These are phyloP conservation scores for Curvularia hawaiiensis DNA, from an alignment of 2,329 filamentous ascomycete genomes.

Conservation along the genomic window DNA sequence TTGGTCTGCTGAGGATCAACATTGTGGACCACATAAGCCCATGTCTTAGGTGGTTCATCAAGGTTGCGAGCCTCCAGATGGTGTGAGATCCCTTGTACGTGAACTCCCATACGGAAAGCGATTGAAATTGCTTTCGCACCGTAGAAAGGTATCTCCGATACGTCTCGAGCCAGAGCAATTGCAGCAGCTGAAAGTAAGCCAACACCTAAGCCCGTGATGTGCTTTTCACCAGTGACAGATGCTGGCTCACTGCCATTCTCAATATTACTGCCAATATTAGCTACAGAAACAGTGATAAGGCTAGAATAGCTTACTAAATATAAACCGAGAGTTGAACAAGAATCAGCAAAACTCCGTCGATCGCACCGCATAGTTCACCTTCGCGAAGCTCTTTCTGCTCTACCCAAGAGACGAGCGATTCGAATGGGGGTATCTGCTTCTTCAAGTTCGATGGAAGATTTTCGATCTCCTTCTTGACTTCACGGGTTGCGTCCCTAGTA, in stretches of 20 bases:
- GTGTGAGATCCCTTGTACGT: slow-evolving; percentile 51
- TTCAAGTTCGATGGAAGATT: slow-evolving; percentile 36
- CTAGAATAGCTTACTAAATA: slow-evolving; percentile 51
- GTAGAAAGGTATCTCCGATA: slow-evolving; percentile 49
- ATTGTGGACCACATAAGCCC: slow-evolving; percentile 52
- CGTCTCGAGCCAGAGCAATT: slow-evolving; percentile 47
- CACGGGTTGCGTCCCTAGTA: slow-evolving; percentile 48
- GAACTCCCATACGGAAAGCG: slow-evolving; percentile 55
- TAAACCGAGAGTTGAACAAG: slow-evolving; percentile 50
- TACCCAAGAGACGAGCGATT: slow-evolving; percentile 45
- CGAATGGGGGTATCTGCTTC: slow-evolving; percentile 45
- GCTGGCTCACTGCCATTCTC: background rate
- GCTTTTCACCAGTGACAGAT: background rate
- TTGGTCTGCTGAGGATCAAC: slow-evolving; percentile 42
- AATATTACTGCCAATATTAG: background rate
- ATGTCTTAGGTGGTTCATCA: slow-evolving; percentile 37
- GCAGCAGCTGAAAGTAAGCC: slow-evolving; percentile 53
- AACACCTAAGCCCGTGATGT: slow-evolving; percentile 40
- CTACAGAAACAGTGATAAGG: background rate
- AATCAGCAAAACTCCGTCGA: slow-evolving; percentile 54
- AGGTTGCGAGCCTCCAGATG: slow-evolving; percentile 48
- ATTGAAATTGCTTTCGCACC: slow-evolving; percentile 51
- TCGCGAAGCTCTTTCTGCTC: slow-evolving; percentile 47
- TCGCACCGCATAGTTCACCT: slow-evolving; percentile 50
- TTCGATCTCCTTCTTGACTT: slow-evolving; percentile 49